phyloP scores from a whole-genome alignment of 2,329 filamentous ascomycete genomes.

The Epichloe glyceriae region DNA sequence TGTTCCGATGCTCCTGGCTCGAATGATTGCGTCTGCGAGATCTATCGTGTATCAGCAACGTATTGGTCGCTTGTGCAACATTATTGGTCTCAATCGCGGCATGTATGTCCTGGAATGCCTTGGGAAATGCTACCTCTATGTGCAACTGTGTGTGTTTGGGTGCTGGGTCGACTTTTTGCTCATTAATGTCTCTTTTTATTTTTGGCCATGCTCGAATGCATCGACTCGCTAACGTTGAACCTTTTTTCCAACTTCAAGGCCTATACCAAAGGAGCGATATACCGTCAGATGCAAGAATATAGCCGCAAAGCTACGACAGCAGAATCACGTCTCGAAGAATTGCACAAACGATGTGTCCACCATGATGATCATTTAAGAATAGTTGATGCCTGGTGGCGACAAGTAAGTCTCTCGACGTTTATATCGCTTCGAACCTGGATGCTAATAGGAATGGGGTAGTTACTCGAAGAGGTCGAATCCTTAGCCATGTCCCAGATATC shows the following conservation, averaged over 20 bases:
- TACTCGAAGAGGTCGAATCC: conserved; percentile 51
- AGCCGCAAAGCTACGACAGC: conserved; percentile 77
- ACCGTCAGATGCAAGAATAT: conserved; percentile 95
- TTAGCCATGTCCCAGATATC: conserved; percentile 37
- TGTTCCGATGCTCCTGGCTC: background rate
- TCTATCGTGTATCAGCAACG: background rate
- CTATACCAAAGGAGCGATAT: conserved; percentile 75
- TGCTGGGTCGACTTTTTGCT: background rate
- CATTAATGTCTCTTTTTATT: background rate
- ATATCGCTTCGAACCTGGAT: background rate
- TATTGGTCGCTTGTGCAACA: conserved; percentile 2
- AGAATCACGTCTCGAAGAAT: conserved; percentile 68
- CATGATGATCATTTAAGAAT: conserved; percentile 89
- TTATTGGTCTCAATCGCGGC: background rate
- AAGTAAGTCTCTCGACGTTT: conserved; percentile 43
- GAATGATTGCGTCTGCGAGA: conserved; percentile 2
- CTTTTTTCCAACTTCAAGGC: conserved; percentile 13
- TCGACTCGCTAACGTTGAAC: background rate
- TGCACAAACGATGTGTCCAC: conserved; percentile 63
- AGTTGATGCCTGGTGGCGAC: conserved; percentile 87
- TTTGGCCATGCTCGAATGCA: background rate
- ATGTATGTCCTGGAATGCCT: background rate
- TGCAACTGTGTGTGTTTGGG: background rate
- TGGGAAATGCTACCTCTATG: background rate
- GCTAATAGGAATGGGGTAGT: conserved; percentile 23